phyloP scores from a whole-genome alignment of 768 basidiomycete genomes.

The Mycena kentingensis region DNA sequence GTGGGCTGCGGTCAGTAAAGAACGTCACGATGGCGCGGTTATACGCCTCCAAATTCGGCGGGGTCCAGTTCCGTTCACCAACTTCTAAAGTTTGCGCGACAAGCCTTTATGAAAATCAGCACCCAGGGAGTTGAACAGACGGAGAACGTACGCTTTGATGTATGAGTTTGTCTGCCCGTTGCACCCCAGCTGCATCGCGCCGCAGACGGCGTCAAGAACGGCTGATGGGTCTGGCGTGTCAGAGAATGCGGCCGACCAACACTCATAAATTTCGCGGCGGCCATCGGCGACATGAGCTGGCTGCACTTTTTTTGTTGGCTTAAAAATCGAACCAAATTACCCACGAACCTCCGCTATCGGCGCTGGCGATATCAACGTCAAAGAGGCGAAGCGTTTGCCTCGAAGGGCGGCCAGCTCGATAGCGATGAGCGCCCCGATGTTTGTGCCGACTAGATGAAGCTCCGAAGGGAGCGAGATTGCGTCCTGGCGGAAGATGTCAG shows the following conservation, averaged over 20 bases:
- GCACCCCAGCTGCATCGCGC: constrained; percentile 20
- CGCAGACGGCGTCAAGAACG: constrained; percentile 16
- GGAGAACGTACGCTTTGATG: constrained; percentile 11
- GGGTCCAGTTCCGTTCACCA: neutral
- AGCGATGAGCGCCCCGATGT: constrained; percentile 29
- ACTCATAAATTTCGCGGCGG: constrained; percentile 16
- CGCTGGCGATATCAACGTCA: constrained; percentile 30
- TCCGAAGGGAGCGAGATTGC: constrained; percentile 29
- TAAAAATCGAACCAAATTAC: neutral
- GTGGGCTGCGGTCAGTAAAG: constrained; percentile 3
- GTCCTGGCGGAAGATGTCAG: constrained; percentile 22
- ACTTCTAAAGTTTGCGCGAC: neutral
- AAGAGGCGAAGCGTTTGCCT: constrained; percentile 27
- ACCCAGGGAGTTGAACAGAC: neutral
- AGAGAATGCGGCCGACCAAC: constrained; percentile 10
- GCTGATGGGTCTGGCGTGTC: constrained; percentile 4
- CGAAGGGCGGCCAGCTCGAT: constrained; percentile 27
- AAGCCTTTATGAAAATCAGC: neutral
- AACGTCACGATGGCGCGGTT: constrained; percentile 6
- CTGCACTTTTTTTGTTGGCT: neutral
- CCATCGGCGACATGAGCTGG: constrained; percentile 13
- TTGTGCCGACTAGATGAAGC: constrained; percentile 31
- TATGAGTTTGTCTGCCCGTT: constrained; percentile 6
- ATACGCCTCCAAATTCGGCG: constrained; percentile 4
- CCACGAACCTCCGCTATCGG: constrained; percentile 29